phyloP scores from a whole-genome alignment of 169 alveolate genomes.

The Ichthyophthirius multifiliis region DNA sequence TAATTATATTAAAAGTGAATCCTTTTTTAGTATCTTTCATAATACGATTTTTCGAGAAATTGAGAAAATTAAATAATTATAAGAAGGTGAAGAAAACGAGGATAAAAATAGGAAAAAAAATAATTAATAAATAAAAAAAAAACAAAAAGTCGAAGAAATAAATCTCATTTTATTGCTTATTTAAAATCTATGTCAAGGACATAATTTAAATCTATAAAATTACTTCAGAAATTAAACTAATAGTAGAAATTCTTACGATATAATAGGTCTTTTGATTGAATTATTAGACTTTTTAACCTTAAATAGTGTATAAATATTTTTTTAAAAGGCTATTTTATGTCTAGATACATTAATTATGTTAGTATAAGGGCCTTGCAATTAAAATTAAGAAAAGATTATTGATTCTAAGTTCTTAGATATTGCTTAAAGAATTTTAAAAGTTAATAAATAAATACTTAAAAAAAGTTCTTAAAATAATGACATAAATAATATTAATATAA shows the following conservation, averaged over 20 bases:
- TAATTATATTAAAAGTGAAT: conserved; percentile 11
- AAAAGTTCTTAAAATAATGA: too few relatives aligned
- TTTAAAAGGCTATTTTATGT: conserved; percentile 12
- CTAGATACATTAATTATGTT: conserved; percentile 23
- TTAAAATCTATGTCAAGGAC: conserved; percentile 24
- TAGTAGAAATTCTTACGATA: conserved; percentile 25
- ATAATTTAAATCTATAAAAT: conserved; percentile 21
- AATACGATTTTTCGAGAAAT: neutral
- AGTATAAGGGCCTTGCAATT: conserved; percentile 32
- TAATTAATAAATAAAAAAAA: neutral
- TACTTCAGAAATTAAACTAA: conserved; percentile 31
- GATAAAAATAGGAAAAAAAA: neutral
- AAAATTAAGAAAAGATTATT: conserved; percentile 28
- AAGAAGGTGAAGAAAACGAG: neutral
- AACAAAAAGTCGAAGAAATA: neutral
- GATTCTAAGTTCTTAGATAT: conserved; percentile 38
- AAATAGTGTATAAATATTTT: too few relatives aligned
- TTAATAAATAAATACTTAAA: neutral
- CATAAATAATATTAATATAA: neutral
- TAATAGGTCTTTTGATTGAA: conserved; percentile 6
- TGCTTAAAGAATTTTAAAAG: conserved; percentile 4
- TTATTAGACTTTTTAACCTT: too few relatives aligned
- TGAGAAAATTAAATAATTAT: conserved; percentile 21
- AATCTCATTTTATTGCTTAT: neutral
- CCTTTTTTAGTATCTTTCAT: conserved; percentile 13